Conservation (phyloP, 2,329 filamentous ascomycete genomes). For the Pseudogymnoascus sp. region DNA sequence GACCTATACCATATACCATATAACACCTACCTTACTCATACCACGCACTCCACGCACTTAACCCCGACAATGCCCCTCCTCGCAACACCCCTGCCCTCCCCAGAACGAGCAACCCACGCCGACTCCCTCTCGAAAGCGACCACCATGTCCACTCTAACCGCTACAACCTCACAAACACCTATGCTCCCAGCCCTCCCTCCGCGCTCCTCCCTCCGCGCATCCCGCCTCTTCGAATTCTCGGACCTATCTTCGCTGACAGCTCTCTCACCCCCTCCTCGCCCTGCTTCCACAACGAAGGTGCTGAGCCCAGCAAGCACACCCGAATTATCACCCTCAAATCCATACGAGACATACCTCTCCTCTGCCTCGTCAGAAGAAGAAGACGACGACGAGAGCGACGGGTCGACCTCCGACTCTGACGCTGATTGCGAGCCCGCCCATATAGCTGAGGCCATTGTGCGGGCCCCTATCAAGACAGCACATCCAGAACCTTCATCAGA, state of each 20-base stretch:
- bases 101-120: background rate
- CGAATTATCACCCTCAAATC: background rate
- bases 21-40: background rate
- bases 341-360: background rate
- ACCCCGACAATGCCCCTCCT: conserved; percentile 3
- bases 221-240: background rate
- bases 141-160: background rate
- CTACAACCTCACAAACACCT: background rate
- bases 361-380: background rate
- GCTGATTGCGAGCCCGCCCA: background rate
- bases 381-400: background rate
- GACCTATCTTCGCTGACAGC: background rate
- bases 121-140: background rate
- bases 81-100: background rate
- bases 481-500: background rate
- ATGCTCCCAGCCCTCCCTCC: background rate
- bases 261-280: background rate
- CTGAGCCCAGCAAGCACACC: background rate
- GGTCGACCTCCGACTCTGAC: background rate
- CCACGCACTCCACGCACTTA: background rate
- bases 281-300: background rate
- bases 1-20: background rate
- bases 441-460: background rate
- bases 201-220: background rate
- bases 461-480: background rate